Evolutionary conservation across 2,329 filamentous ascomycete genomes (phyloP), one percentile per base, ranked within the genome.

Genomic region (Emmonsiellopsis sp.): DNA sequence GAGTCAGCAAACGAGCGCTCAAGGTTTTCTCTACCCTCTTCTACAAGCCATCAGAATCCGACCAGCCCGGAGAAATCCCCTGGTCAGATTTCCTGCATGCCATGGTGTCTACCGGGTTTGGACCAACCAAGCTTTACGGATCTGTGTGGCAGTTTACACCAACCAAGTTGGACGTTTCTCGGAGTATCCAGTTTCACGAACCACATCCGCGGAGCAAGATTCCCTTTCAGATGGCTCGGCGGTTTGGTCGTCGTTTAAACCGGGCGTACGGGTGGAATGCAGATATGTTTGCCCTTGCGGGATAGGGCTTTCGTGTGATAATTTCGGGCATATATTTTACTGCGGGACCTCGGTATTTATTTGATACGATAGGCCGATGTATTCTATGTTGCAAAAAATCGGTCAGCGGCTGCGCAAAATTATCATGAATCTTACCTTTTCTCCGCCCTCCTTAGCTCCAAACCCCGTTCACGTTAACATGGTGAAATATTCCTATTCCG

Each of bases 121-220:
- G 60, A 0, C 72, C 73, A 0, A 66, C 81, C 63, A 83, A 84
- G 62, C 68, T 83, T 1, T 80, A 81, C 55, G 78, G 79, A 0
- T 82, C 77, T 1, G 75, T 76, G 0, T 84, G 81, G 81, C 76
- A 80, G 8, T 83, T 84, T 55, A 71, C 68, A 7, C 75, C 74
- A 2, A 60, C 62, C 5, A 59, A 58, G 6, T 54, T 72, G 17
- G 69, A 74, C 48, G 67, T 73, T 0, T 65, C 72, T 42, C 63
- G 73, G 4, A 73, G 71, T 33, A 83, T 83, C 40, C 76, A 80
- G 51, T 79, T 83, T 55, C 78, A 83, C 57, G 78, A 82, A 60
- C 80, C 81, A 4, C 79, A 83, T 62, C 78, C 79, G 0, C 61
- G 62, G 2, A 66, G 65, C 2, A 82, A 82, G 64, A 71, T 83